A percentile compares a stretch with the other conserved stretches of the same genome.
Evolutionary conservation across 352 stramenopile genomes (phyloP).

Genomic region (Globisporangium spiculum): DNA sequence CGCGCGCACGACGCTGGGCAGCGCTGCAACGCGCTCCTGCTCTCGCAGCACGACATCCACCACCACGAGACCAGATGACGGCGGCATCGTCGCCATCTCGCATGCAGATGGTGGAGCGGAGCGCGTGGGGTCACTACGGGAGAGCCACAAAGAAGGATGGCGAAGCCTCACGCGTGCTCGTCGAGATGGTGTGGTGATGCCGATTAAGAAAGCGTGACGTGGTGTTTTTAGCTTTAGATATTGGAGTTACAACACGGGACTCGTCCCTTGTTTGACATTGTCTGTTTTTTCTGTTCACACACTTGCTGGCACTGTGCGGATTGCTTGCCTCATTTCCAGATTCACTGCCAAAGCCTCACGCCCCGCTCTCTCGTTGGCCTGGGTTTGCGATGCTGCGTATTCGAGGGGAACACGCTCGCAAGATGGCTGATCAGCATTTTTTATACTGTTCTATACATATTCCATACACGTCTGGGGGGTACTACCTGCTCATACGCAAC

Average conservation of each 20-base stretch:
- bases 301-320: too few relatives aligned
- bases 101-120: neutral
- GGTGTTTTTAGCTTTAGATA: neutral
- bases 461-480: neutral
- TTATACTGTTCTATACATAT: neutral
- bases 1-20: slow-evolving; percentile 10
- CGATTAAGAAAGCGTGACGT: neutral
- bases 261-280: neutral
- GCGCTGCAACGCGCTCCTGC: neutral
- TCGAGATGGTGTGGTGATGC: neutral
- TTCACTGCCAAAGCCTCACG: neutral
- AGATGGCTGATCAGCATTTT: neutral
- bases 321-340: neutral
- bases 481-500: neutral
- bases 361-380: too few relatives aligned
- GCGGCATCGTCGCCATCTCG: neutral
- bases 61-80: slow-evolving; percentile 11
- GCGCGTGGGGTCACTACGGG: neutral
- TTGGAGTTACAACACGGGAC: neutral
- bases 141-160: neutral
- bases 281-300: neutral
- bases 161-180: neutral
- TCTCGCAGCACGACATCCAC: slow-evolving; percentile 17
- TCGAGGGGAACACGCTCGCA: too few relatives aligned
- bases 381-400: neutral